These are phyloP conservation scores for Metschnikowia orientalis DNA, from an alignment of 805 yeast species.

Conservation along the genomic window DNA sequence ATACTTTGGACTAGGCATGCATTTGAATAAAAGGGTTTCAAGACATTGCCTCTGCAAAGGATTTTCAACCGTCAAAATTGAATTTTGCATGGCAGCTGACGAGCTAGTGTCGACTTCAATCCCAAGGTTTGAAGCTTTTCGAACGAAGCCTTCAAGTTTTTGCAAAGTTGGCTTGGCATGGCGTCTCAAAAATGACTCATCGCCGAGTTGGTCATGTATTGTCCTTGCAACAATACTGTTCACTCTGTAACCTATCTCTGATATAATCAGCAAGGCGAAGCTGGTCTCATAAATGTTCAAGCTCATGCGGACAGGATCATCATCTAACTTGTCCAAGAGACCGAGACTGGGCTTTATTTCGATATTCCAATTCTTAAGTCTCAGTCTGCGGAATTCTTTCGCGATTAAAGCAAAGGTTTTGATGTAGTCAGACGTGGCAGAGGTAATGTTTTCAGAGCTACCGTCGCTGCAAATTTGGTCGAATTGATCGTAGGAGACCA, in stretches of 20 bases:
- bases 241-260: constrained; percentile 76
- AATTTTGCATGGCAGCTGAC: constrained; percentile 65
- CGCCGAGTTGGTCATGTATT: constrained; percentile 72
- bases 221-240: constrained; percentile 83
- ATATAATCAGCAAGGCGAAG: constrained; percentile 52
- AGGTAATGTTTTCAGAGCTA: constrained; percentile 29
- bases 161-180: constrained; percentile 80
- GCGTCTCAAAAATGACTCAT: constrained; percentile 77
- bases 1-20: constrained; percentile 82
- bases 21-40: constrained; percentile 75
- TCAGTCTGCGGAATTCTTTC: constrained; percentile 63
- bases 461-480: constrained; percentile 44
- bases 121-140: constrained; percentile 63
- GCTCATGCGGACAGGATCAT: constrained; percentile 69
- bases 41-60: constrained; percentile 62
- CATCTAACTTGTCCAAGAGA: constrained; percentile 76
- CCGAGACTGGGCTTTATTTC: constrained; percentile 53
- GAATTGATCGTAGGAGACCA: constrained; percentile 51
- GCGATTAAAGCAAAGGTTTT: constrained; percentile 62
- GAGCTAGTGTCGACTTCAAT: constrained; percentile 68
- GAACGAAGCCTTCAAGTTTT: constrained; percentile 73
- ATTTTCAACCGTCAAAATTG: constrained; percentile 62
- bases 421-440: constrained; percentile 62
- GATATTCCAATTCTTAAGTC: constrained; percentile 49
- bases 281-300: constrained; percentile 68